Evolutionary conservation across 2,329 filamentous ascomycete genomes (phyloP).

Genomic region (Alternaria gansuensis): DNA sequence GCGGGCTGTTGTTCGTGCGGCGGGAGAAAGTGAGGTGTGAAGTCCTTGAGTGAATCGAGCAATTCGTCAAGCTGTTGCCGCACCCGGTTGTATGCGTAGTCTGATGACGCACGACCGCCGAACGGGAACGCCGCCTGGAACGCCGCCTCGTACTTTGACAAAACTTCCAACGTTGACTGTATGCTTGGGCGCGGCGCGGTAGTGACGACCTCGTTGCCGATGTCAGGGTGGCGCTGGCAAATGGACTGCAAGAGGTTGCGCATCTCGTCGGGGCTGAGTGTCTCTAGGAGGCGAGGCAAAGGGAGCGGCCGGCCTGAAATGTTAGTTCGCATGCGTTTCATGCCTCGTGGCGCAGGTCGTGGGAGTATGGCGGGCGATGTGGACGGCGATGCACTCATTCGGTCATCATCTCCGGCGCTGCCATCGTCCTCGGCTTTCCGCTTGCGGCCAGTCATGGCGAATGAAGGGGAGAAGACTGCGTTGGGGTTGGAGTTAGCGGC

Average conservation of each 20-base stretch:
- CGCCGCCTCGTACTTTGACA: slow-evolving; percentile 80
- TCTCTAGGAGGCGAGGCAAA: slow-evolving; percentile 86
- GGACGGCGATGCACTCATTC: slow-evolving; percentile 89
- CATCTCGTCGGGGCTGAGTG: slow-evolving; percentile 84
- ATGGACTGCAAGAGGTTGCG: slow-evolving; percentile 87
- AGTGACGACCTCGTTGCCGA: slow-evolving; percentile 83
- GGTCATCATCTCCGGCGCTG: slow-evolving; percentile 70
- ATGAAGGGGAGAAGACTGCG: slow-evolving; percentile 50
- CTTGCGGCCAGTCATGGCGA: slow-evolving; percentile 68
- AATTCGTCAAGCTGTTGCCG: slow-evolving; percentile 81
- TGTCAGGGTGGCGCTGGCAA: slow-evolving; percentile 86
- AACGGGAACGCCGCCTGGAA: slow-evolving; percentile 84
- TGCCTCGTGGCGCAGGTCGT: slow-evolving; percentile 67
- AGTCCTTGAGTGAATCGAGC: slow-evolving; percentile 89
- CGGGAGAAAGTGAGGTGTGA: slow-evolving; percentile 93
- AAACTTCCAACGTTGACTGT: slow-evolving; percentile 77
- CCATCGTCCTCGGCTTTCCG: slow-evolving; percentile 83
- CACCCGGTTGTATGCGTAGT: slow-evolving; percentile 95
- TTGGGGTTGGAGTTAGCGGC: slow-evolving; percentile 20
- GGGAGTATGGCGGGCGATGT: slow-evolving; percentile 79
- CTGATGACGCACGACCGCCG: slow-evolving; percentile 82
- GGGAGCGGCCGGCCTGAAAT: slow-evolving; percentile 71
- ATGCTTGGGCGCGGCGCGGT: slow-evolving; percentile 89
- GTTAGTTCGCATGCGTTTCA: slow-evolving; percentile 73
- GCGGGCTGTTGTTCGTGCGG: slow-evolving; percentile 87